phyloP scores from a whole-genome alignment of 441 rosid genomes.

The Jatropha podagrica region DNA sequence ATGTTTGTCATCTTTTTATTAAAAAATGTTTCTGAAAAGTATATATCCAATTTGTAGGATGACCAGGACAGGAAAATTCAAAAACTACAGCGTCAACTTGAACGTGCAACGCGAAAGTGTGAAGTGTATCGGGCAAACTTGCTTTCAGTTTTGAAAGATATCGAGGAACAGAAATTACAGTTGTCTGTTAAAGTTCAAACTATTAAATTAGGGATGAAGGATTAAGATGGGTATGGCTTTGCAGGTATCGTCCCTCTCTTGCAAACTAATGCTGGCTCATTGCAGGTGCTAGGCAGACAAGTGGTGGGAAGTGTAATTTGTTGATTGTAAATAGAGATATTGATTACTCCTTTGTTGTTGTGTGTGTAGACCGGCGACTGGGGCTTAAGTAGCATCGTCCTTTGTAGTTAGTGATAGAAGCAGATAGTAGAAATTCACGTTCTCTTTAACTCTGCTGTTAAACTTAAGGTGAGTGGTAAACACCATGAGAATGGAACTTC shows the following conservation, averaged over 20 bases:
- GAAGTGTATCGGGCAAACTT: constrained; percentile 75
- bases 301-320: neutral
- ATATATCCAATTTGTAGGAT: constrained; percentile 48
- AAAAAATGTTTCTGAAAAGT: neutral
- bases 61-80: constrained; percentile 68
- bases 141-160: constrained; percentile 76
- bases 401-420: neutral
- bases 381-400: neutral
- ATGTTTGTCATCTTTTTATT: neutral
- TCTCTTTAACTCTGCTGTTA: neutral
- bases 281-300: neutral
- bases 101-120: constrained; percentile 62
- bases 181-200: constrained; percentile 77
- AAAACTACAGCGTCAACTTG: constrained; percentile 51
- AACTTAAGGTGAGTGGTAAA: neutral
- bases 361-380: neutral
- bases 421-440: neutral
- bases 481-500: too few species aligned
- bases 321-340: neutral
- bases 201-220: constrained; percentile 36
- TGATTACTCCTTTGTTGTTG: neutral
- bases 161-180: constrained; percentile 84
- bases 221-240: constrained; percentile 14
- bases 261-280: neutral
- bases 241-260: neutral